Evolutionary conservation across 306 rosid species (phyloP).

Genomic region (Lotus japonicus): DNA sequence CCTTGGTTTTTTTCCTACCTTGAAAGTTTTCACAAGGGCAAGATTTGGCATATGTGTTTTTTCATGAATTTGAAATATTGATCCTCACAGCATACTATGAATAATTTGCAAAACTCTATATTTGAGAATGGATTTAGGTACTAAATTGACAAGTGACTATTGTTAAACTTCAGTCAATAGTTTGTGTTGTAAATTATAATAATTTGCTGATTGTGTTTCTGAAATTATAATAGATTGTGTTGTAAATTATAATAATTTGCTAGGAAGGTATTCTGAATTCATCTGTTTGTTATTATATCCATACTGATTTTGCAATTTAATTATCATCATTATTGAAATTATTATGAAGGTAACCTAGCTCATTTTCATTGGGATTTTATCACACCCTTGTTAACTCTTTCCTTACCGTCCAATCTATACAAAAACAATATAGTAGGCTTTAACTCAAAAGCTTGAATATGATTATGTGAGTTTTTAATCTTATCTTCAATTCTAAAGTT

Average conservation of each 20-base stretch:
- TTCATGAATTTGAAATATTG: background rate
- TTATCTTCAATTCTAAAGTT: background rate
- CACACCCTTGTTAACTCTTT: background rate
- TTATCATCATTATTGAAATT: background rate
- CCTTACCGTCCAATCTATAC: background rate
- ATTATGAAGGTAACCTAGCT: background rate
- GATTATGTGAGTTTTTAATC: slow-evolving; percentile 1
- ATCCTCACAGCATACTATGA: background rate
- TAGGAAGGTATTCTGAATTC: slow-evolving; percentile 52
- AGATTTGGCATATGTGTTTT: background rate
- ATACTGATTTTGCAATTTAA: background rate
- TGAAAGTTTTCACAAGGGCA: background rate
- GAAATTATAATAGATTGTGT: too few species aligned
- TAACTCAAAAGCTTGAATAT: background rate
- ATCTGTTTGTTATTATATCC: background rate
- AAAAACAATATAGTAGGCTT: background rate
- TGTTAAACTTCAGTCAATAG: slow-evolving; percentile 44
- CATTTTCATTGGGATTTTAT: background rate
- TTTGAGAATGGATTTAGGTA: background rate
- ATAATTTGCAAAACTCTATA: background rate
- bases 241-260: too few species aligned
- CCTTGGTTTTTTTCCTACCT: background rate
- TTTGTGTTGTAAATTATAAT: background rate
- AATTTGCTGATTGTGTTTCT: background rate
- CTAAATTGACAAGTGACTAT: slow-evolving; percentile 4